Conservation (phyloP, 257 asterid genomes). For the Przewalskia tangutica region DNA sequence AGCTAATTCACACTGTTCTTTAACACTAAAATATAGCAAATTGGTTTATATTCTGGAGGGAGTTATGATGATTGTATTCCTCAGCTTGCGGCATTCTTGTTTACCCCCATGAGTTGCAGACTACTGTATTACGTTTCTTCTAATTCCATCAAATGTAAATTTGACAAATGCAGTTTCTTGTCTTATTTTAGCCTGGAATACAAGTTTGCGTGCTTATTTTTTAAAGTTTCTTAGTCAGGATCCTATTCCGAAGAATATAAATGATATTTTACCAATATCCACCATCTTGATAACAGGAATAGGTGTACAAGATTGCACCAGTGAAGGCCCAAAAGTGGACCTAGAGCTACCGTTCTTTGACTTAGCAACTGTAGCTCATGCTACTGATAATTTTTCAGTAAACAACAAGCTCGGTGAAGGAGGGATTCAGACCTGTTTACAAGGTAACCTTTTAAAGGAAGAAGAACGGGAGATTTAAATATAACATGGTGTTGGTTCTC, state of each 20-base stretch:
- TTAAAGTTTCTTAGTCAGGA: background rate
- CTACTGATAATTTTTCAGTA: constrained; percentile 27
- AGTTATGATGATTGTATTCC: no score
- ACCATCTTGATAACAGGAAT: background rate
- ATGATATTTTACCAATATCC: background rate
- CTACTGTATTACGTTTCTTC: no score
- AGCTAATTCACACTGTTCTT: background rate
- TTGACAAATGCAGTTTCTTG: no score
- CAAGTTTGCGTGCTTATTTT: background rate
- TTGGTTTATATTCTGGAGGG: no score
- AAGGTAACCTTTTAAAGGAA: constrained; percentile 17
- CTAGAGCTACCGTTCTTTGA: constrained; percentile 25
- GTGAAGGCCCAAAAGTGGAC: constrained; percentile 16
- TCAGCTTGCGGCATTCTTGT: no score
- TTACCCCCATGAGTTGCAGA: no score
- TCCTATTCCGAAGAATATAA: background rate
- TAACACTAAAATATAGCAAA: no score
- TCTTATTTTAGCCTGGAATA: background rate
- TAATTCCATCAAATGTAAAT: no score
- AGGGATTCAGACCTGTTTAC: constrained; percentile 44
- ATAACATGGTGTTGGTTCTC: no score
- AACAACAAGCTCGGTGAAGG: constrained; percentile 37
- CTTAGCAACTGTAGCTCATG: constrained; percentile 22
- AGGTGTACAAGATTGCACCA: background rate
- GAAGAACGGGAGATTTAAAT: no score